Conservation (phyloP, 192 early-diverging fungal species). For the Gamsiella multidivaricata region DNA sequence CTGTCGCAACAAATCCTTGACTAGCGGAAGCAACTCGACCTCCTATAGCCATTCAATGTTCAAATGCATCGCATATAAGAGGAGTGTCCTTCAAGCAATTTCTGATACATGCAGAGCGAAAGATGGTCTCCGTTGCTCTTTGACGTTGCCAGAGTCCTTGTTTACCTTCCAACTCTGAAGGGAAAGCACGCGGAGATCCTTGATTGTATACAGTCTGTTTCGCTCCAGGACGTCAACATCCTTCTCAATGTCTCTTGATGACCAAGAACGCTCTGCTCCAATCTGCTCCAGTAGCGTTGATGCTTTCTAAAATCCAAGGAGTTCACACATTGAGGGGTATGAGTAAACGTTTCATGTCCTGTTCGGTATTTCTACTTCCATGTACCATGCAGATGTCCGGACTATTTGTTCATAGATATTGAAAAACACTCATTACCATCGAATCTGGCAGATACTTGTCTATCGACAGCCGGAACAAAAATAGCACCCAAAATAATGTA, state of each 20-base stretch:
- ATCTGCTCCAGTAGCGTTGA: constrained; percentile 62
- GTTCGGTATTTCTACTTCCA: no score
- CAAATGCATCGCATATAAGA: neutral
- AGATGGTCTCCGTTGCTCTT: no score
- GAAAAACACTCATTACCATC: constrained; percentile 24
- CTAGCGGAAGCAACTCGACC: constrained; percentile 58
- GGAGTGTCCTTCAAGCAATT: neutral
- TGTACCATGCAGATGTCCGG: no score
- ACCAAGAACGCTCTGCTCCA: constrained; percentile 61
- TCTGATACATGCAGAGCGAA: no score
- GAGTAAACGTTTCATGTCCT: neutral
- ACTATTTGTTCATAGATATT: no score
- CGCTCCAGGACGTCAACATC: constrained; percentile 56
- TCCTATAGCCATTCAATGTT: constrained; percentile 43
- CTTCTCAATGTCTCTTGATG: constrained; percentile 54
- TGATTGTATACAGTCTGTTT: constrained; percentile 60
- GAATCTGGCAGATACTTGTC: constrained; percentile 42
- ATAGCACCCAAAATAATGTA: no score
- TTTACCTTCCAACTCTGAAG: constrained; percentile 65
- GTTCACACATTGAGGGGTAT: neutral
- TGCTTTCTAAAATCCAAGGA: constrained; percentile 47
- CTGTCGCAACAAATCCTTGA: constrained; percentile 60
- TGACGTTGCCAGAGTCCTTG: neutral
- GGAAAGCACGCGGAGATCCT: constrained; percentile 61
- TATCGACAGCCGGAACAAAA: neutral